Conservation (phyloP, 176 grass and related monocot species). For the Musa beccarii region DNA sequence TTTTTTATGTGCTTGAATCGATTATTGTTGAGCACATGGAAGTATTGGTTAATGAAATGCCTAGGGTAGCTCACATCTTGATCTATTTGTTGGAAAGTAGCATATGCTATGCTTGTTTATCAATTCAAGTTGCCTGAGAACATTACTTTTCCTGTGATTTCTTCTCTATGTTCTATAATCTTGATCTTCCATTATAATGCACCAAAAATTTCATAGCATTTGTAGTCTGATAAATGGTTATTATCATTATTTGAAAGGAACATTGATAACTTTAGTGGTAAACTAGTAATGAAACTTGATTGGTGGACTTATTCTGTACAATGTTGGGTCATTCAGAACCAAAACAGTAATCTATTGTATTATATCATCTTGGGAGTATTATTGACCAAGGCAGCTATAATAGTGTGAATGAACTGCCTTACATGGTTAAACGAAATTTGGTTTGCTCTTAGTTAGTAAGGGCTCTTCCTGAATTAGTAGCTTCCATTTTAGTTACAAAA, state of each 20-base stretch:
- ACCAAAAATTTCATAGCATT: constrained; percentile 73
- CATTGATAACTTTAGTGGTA: constrained; percentile 31
- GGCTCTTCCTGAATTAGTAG: constrained; percentile 15
- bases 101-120: constrained; percentile 64
- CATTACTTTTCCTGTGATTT: constrained; percentile 42
- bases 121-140: constrained; percentile 45
- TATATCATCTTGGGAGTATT: constrained; percentile 72
- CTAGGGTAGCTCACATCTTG: constrained; percentile 65
- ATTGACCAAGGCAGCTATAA: constrained; percentile 32
- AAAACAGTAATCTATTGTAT: constrained; percentile 61
- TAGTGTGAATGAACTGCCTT: constrained; percentile 21
- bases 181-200: constrained; percentile 57
- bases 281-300: constrained; percentile 22
- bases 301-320: constrained; percentile 58
- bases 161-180: constrained; percentile 41
- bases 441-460: constrained; percentile 28
- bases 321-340: constrained; percentile 90
- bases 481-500: constrained; percentile 47
- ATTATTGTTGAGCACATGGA: constrained; percentile 64
- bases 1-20: constrained; percentile 77
- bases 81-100: constrained; percentile 77
- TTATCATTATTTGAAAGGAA: constrained; percentile 36
- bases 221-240: constrained; percentile 82
- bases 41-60: constrained; percentile 70
- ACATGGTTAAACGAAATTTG: constrained; percentile 29